Conservation (phyloP, 208 protist genomes). For the Trypanosoma vivax region DNA sequence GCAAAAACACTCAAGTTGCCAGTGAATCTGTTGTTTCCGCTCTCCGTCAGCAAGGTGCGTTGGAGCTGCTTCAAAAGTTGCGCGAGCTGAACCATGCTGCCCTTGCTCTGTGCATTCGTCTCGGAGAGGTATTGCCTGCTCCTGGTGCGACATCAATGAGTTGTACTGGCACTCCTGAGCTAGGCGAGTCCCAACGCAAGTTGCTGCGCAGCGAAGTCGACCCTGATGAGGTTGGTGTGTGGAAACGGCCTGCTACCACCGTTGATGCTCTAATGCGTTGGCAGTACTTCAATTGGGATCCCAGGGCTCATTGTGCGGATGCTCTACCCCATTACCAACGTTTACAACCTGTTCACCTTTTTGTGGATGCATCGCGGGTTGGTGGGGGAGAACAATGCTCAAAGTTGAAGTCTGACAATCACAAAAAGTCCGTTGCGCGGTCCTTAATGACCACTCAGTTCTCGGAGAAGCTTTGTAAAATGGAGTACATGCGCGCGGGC, state of each 20-base stretch:
- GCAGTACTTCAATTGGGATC: constrained; percentile 72
- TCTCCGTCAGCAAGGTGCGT: constrained; percentile 8
- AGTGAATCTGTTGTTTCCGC: not conserved
- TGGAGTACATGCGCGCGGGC: constrained; percentile 33
- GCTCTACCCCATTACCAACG: constrained; percentile 52
- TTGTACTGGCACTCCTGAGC: not conserved
- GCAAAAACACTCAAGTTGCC: no score
- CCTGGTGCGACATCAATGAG: constrained; percentile 1
- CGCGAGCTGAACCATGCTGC: constrained; percentile 13
- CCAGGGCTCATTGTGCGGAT: constrained; percentile 73
- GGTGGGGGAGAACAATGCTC: not conserved
- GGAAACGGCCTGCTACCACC: constrained; percentile 18
- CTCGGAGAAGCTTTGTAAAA: constrained; percentile 38
- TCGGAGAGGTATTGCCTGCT: constrained; percentile 3
- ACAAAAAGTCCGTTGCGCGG: not conserved
- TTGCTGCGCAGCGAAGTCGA: constrained; percentile 63
- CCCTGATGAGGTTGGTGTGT: constrained; percentile 51
- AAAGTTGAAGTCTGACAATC: not conserved
- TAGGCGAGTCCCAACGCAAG: constrained; percentile 7
- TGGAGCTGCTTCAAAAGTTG: constrained; percentile 18
- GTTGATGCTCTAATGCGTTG: constrained; percentile 53
- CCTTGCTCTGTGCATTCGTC: constrained; percentile 26
- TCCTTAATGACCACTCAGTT: constrained; percentile 50
- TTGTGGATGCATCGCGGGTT: constrained; percentile 60
- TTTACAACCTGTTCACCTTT: constrained; percentile 38